A percentile compares a stretch with the other conserved stretches of the same genome.
Evolutionary conservation across 2,329 filamentous ascomycete species (phyloP).

Genomic region (Fusarium transvaalense): DNA sequence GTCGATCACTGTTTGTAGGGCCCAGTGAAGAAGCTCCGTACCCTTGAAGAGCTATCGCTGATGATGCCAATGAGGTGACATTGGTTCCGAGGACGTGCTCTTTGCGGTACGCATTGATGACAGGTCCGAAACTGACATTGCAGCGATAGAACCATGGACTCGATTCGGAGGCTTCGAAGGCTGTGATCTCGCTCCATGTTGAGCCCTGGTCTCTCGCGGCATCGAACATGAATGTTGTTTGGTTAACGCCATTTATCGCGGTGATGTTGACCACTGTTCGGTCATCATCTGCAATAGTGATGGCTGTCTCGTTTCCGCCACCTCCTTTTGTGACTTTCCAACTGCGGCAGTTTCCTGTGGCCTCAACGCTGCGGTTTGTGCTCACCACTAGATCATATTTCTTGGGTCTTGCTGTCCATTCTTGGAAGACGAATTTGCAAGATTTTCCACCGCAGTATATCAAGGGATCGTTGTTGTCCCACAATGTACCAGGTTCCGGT

Average conservation of each 20-base stretch:
- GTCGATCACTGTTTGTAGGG: conserved; percentile 24
- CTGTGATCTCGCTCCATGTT: conserved; percentile 40
- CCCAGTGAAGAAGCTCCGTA: conserved; percentile 40
- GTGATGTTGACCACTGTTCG: conserved; percentile 24
- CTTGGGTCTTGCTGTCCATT: conserved; percentile 37
- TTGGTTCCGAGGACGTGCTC: conserved; percentile 39
- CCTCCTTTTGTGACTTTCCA: conserved; percentile 39
- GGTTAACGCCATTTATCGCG: conserved; percentile 26
- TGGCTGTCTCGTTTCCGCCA: conserved; percentile 27
- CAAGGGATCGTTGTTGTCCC: conserved; percentile 48
- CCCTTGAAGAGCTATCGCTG: conserved; percentile 43
- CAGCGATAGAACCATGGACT: conserved; percentile 44
- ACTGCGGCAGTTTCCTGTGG: conserved; percentile 27
- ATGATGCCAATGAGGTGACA: conserved; percentile 36
- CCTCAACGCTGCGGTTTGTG: conserved; percentile 36
- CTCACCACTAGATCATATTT: conserved; percentile 31
- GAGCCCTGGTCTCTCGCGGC: conserved; percentile 9
- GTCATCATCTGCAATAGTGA: conserved; percentile 24
- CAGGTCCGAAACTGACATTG: conserved; percentile 37
- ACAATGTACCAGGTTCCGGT: conserved; percentile 51
- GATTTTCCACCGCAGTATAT: conserved; percentile 51
- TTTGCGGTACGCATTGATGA: conserved; percentile 30
- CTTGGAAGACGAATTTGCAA: conserved; percentile 56
- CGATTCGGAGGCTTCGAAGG: conserved; percentile 39
- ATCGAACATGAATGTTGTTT: conserved; percentile 44